These are phyloP conservation scores for Cladosporium austrohemisphaericum DNA, from an alignment of 2,329 filamentous ascomycete genomes.

Conservation along the genomic window DNA sequence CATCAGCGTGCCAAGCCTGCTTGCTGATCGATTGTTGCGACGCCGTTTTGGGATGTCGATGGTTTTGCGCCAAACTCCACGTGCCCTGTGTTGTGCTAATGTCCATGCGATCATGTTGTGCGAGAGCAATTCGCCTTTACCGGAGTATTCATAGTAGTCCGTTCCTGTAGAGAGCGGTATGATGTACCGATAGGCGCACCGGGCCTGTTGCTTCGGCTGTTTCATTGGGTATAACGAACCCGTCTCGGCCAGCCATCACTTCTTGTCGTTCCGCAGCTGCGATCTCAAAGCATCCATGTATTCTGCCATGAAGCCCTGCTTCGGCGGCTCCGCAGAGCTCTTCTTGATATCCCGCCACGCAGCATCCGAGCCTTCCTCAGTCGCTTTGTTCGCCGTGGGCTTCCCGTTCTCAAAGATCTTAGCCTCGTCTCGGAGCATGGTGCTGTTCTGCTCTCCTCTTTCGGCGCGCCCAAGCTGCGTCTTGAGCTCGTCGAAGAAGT, in stretches of 20 bases:
- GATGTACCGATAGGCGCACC: no score
- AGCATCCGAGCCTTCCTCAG: conserved; percentile 22
- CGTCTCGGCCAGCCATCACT: neutral
- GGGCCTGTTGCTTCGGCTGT: no score
- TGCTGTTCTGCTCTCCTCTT: conserved; percentile 20
- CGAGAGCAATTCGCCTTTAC: no score
- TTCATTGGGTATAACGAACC: neutral
- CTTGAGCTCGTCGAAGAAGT: conserved; percentile 52
- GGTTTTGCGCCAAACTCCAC: no score
- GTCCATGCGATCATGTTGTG: no score
- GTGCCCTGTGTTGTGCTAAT: no score
- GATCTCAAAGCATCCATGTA: conserved; percentile 30
- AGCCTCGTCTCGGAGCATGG: conserved; percentile 9
- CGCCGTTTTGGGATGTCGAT: no score
- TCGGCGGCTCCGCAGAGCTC: conserved; percentile 17
- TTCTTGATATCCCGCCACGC: conserved; percentile 27
- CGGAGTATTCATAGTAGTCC: no score
- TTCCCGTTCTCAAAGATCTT: conserved; percentile 2
- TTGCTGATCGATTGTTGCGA: no score
- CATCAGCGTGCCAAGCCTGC: no score
- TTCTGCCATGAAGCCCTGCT: conserved; percentile 28
- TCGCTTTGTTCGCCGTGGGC: neutral
- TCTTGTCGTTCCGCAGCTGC: conserved; percentile 24
- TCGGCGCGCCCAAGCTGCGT: conserved; percentile 29
- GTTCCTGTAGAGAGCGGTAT: no score